Evolutionary conservation across 768 basidiomycete species (phyloP), one percentile per base, ranked within the genome.

Genomic region (Phylloporus rhodoxanthus): DNA sequence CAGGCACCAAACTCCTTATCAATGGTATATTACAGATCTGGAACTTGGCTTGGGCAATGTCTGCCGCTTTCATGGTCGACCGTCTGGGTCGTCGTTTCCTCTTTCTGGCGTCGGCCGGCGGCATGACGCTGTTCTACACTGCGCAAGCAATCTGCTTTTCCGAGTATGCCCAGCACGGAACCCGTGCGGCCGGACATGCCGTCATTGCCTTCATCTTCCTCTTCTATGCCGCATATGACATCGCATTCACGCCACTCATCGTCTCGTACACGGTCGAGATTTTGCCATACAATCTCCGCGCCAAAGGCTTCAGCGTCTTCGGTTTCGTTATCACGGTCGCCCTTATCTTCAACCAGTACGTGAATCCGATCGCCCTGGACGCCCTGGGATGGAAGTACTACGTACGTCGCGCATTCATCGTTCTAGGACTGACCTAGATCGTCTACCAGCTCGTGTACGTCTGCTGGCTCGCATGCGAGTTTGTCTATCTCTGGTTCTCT

Each of bases 231-330:
- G 72, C 78, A 44, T 91, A 90, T 62, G 87, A 91, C 61, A 61
- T 92, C 38, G 88, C 88, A 13, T 91, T 90, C 74, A 83, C 86
- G 4, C 91, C 91, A 8, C 83, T 93, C 52, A 84, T 91, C 57
- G 84, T 91, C 48, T 80, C 85, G 0, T 92, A 93, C 72, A 87
- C 89, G 38, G 77, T 92, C 55, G 92, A 95, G 68, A 93, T 94
- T 68, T 71, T 93, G 46, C 91, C 91, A 5, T 91, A 77, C 72
- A 69, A 72, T 26, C 73, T 93, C 49, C 89, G 91, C 66, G 89
- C 89, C 56, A 92, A 91, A 74, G 88, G 90, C 47, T 83, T 89
- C 73, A 85, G 77, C 56, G 60, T 91, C 48, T 88, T 91, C 75
- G 86, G 81, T 69, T 85, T 92, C 64, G 70, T 78, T 51, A 79